These are phyloP conservation scores for Fusarium mundagurra DNA, from an alignment of 2,329 filamentous ascomycete species.

Conservation along the genomic window DNA sequence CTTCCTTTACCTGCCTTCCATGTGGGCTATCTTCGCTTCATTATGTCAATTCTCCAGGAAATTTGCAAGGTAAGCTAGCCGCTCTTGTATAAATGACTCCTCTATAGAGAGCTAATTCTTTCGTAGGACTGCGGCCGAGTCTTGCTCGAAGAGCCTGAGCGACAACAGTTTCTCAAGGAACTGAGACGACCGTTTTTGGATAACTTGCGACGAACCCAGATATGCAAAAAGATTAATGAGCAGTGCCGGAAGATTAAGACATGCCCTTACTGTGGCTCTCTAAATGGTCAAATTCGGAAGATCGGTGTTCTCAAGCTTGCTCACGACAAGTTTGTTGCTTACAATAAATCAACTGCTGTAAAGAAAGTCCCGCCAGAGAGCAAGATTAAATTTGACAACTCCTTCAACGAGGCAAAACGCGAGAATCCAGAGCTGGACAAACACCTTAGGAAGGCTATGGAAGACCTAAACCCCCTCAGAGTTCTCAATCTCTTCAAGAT, in stretches of 20 bases:
- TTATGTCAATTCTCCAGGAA: slow-evolving; percentile 89
- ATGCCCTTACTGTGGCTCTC: slow-evolving; percentile 81
- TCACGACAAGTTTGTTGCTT: slow-evolving; percentile 91
- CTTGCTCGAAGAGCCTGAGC: slow-evolving; percentile 82
- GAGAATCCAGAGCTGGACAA: slow-evolving; percentile 87
- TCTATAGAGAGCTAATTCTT: slow-evolving; percentile 7
- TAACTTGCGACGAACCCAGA: slow-evolving; percentile 82
- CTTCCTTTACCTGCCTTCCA: slow-evolving; percentile 93
- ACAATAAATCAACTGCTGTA: slow-evolving; percentile 86
- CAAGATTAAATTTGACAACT: slow-evolving; percentile 86
- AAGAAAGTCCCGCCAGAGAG: slow-evolving; percentile 85
- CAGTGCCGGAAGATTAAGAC: slow-evolving; percentile 87
- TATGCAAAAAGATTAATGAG: slow-evolving; percentile 88
- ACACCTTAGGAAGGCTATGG: slow-evolving; percentile 89
- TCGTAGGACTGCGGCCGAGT: slow-evolving; percentile 80
- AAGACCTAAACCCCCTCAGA: slow-evolving; percentile 90
- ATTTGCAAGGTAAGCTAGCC: slow-evolving; percentile 78
- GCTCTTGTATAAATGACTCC: neutral
- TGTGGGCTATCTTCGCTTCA: slow-evolving; percentile 94
- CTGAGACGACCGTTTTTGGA: slow-evolving; percentile 85
- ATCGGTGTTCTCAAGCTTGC: slow-evolving; percentile 91
- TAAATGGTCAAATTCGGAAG: slow-evolving; percentile 94
- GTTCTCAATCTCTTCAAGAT: slow-evolving; percentile 92
- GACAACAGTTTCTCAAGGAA: slow-evolving; percentile 80
- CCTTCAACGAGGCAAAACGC: slow-evolving; percentile 82